Evolutionary conservation across 257 asterid genomes (phyloP).

Genomic region (Solanum sitiens): DNA sequence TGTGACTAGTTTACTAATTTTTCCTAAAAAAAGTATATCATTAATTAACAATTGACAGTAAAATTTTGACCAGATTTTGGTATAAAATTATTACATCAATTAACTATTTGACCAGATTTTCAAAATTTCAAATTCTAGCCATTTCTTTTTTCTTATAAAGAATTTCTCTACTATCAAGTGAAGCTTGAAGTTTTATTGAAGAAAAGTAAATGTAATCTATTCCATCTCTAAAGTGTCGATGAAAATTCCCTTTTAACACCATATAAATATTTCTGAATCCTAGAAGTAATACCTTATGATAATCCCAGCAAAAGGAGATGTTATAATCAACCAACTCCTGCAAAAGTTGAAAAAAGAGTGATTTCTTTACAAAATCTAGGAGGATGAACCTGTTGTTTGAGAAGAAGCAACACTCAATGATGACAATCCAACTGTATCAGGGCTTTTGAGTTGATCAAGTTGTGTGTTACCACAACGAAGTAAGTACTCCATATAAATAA

Average conservation of each 20-base stretch:
- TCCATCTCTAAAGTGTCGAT: neutral
- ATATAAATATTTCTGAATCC: neutral
- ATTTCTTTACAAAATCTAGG: neutral
- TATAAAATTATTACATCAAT: neutral
- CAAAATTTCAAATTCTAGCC: neutral
- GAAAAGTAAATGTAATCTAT: neutral
- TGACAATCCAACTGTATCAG: conserved; percentile 52
- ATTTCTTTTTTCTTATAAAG: neutral
- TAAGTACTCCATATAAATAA: conserved; percentile 67
- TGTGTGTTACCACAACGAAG: conserved; percentile 73
- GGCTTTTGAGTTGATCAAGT: conserved; percentile 75
- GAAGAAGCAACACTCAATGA: conserved; percentile 34
- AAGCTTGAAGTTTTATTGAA: neutral
- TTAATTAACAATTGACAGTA: neutral
- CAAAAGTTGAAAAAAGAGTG: neutral
- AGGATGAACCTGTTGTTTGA: conserved; percentile 9
- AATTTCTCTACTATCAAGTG: neutral
- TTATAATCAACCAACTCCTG: neutral
- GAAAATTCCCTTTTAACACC: neutral
- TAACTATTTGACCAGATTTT: too few species aligned
- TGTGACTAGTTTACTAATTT: too few species aligned
- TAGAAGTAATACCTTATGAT: too few species aligned
- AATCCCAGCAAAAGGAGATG: neutral
- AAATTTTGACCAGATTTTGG: neutral
- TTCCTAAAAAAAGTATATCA: neutral